Evolutionary conservation across 2,329 filamentous ascomycete genomes (phyloP).

Genomic region (Niveomyces coronatus): DNA sequence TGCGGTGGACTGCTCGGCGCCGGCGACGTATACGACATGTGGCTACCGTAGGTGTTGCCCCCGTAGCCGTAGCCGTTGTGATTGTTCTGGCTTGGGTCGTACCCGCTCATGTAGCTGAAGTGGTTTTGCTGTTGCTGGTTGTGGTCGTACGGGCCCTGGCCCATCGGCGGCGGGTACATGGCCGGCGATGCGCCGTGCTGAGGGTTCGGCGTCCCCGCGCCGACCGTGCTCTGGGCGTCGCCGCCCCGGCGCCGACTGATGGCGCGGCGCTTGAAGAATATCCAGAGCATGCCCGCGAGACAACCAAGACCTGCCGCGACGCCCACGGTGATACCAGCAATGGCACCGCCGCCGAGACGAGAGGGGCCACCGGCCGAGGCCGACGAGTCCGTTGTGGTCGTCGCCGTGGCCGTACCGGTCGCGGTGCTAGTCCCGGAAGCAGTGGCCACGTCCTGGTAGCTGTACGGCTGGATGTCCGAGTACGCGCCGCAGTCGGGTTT

Average conservation of each 20-base stretch:
- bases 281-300: constrained; percentile 1
- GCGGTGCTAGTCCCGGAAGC: too few relatives aligned
- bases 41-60: background rate
- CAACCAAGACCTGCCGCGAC: background rate
- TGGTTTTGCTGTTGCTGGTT: background rate
- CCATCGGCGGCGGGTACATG: constrained; percentile 5
- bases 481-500: constrained; percentile 19
- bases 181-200: constrained; percentile 1
- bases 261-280: constrained; percentile 4
- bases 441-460: background rate
- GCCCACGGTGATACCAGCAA: constrained; percentile 5
- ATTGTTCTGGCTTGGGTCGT: constrained; percentile 5
- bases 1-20: background rate
- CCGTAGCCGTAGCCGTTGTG: constrained; percentile 5
- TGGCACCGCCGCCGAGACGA: constrained; percentile 2
- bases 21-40: background rate
- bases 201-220: background rate
- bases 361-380: background rate
- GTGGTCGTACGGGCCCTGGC: background rate
- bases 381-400: background rate
- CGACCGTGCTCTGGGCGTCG: background rate
- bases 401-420: too few relatives aligned
- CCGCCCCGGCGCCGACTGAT: too few relatives aligned
- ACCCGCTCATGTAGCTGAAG: background rate
- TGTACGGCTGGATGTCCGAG: constrained; percentile 13